A percentile compares a stretch with the other conserved stretches of the same genome.
Evolutionary conservation across 345 rosid genomes (phyloP).

Genomic region (Aquilaria sinensis): DNA sequence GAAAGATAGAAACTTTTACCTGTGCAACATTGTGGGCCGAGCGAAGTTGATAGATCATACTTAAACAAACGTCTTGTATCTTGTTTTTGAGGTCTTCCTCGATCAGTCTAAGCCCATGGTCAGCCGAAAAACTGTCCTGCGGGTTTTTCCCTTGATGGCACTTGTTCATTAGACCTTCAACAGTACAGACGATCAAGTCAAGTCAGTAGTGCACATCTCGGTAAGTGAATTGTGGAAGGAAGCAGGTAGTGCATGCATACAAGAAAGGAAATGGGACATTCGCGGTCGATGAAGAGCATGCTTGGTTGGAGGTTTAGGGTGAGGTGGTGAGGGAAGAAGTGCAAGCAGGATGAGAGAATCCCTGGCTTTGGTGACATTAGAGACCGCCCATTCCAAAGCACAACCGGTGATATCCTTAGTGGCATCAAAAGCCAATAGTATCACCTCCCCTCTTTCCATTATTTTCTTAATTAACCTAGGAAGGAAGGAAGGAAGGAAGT

Average conservation of each 20-base stretch:
- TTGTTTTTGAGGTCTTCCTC: too few relatives aligned
- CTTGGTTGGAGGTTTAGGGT: background rate
- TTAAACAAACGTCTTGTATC: background rate
- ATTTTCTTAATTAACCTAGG: background rate
- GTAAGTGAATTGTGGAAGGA: too few relatives aligned
- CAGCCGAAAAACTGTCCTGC: too few relatives aligned
- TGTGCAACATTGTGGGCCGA: too few relatives aligned
- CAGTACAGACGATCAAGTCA: too few relatives aligned
- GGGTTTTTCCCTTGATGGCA: too few relatives aligned
- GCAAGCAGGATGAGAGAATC: slow-evolving; percentile 29
- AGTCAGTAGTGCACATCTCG: too few relatives aligned
- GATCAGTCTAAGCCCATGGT: too few relatives aligned
- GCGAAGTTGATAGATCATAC: too few relatives aligned
- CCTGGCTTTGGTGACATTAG: slow-evolving; percentile 15
- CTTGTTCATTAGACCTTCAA: background rate
- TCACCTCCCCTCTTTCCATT: slow-evolving; percentile 25
- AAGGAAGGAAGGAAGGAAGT: too few relatives aligned
- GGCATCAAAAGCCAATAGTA: slow-evolving; percentile 35
- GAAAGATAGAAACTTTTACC: background rate
- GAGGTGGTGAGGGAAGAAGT: slow-evolving; percentile 20
- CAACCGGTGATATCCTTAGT: slow-evolving; percentile 27
- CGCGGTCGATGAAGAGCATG: background rate
- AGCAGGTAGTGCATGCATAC: too few relatives aligned
- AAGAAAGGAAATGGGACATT: too few relatives aligned
- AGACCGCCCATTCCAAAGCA: slow-evolving; percentile 32